These are phyloP conservation scores for cucumber (Cucumis sativus) DNA, from an alignment of 306 rosid genomes.

Conservation along the genomic window DNA sequence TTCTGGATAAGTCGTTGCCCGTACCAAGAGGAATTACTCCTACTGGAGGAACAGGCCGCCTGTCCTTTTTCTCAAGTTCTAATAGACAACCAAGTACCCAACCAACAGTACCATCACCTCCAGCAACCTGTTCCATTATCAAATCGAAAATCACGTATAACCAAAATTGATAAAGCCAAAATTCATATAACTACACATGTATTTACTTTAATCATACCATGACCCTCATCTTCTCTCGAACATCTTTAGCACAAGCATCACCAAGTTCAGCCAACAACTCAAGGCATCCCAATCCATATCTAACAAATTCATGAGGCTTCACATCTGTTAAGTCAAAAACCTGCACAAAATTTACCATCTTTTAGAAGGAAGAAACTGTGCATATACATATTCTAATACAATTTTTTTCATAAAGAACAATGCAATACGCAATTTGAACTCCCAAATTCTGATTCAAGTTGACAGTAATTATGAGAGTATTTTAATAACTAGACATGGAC, in stretches of 20 bases:
- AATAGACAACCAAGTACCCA: slow-evolving; percentile 92
- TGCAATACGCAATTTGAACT: neutral
- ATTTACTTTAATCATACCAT: slow-evolving; percentile 42
- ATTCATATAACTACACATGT: neutral
- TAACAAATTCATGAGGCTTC: slow-evolving; percentile 84
- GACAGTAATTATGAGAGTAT: neutral
- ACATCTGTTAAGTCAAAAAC: slow-evolving; percentile 79
- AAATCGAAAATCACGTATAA: slow-evolving; percentile 9
- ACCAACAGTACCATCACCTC: slow-evolving; percentile 98
- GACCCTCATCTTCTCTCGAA: slow-evolving; percentile 68
- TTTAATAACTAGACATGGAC: neutral
- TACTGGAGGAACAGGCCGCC: slow-evolving; percentile 75
- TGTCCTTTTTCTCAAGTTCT: slow-evolving; percentile 38
- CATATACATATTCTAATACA: neutral
- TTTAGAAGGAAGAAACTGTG: neutral
- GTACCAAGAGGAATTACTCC: slow-evolving; percentile 93
- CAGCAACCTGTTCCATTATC: slow-evolving; percentile 77
- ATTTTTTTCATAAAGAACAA: neutral
- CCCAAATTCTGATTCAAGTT: neutral
- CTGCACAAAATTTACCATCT: slow-evolving; percentile 25
- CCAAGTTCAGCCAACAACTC: slow-evolving; percentile 59
- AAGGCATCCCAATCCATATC: slow-evolving; percentile 71
- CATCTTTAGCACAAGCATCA: slow-evolving; percentile 70
- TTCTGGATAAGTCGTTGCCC: slow-evolving; percentile 90
- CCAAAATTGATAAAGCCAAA: neutral